phyloP scores from a whole-genome alignment of 2,329 filamentous ascomycete genomes.

The Trichocomaceae sp. region DNA sequence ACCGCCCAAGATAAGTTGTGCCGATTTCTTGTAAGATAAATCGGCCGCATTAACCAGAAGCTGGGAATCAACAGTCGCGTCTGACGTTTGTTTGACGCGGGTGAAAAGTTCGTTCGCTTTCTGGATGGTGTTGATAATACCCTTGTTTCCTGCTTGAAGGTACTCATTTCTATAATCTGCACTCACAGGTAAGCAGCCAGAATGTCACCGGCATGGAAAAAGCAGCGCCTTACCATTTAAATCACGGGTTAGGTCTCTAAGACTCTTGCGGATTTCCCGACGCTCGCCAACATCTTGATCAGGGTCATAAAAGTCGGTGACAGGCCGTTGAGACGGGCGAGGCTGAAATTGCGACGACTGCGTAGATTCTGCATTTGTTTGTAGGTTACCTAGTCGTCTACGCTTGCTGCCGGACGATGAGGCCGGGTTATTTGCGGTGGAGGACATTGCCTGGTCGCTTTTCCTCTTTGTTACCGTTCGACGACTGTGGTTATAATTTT shows the following conservation, averaged over 20 bases:
- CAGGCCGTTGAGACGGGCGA: conserved; percentile 23
- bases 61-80: conserved; percentile 86
- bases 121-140: conserved; percentile 59
- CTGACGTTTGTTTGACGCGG: conserved; percentile 76
- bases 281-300: conserved; percentile 72
- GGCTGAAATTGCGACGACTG: conserved; percentile 21
- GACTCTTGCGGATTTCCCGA: conserved; percentile 60
- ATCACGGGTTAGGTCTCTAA: conserved; percentile 60
- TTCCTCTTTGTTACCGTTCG: conserved; percentile 37
- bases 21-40: conserved; percentile 69
- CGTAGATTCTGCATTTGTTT: conserved; percentile 21
- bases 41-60: conserved; percentile 76
- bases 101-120: conserved; percentile 60
- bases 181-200: conserved; percentile 11
- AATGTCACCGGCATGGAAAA: neutral
- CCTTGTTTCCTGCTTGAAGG: conserved; percentile 57
- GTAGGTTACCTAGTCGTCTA: conserved; percentile 35
- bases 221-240: conserved; percentile 47
- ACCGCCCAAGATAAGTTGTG: conserved; percentile 67
- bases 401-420: conserved; percentile 36
- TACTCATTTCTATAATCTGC: conserved; percentile 66
- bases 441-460: conserved; percentile 32
- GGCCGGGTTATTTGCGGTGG: conserved; percentile 27
- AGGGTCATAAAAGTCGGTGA: conserved; percentile 63
- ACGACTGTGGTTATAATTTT: conserved; percentile 33